phyloP scores from a whole-genome alignment of 805 yeast genomes.

The Candida xyloterini region DNA sequence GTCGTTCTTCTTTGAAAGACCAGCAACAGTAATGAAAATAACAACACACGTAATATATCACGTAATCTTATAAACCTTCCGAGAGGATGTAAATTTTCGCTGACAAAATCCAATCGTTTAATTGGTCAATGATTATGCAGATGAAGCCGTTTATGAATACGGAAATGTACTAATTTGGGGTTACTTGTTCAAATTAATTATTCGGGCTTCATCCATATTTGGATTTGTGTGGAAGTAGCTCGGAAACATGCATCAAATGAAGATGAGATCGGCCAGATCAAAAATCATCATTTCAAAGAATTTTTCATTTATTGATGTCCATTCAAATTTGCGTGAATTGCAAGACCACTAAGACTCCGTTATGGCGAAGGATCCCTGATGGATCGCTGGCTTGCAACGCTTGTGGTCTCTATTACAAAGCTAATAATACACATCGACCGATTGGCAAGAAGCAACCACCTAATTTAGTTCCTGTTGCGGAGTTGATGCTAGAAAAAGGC shows the following conservation, averaged over 20 bases:
- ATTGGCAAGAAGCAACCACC: constrained; percentile 61
- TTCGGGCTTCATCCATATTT: background rate
- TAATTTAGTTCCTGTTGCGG: constrained; percentile 41
- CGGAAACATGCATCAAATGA: too few species aligned
- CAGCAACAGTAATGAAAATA: constrained; percentile 15
- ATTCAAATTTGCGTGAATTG: constrained; percentile 49
- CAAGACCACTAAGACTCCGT: constrained; percentile 53
- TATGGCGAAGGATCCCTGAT: constrained; percentile 58
- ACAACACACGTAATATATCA: constrained; percentile 4
- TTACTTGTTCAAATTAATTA: too few species aligned
- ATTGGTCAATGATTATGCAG: background rate
- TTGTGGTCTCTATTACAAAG: constrained; percentile 54
- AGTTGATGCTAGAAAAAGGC: constrained; percentile 39
- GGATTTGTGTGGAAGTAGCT: background rate
- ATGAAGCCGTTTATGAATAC: background rate
- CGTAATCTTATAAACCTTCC: constrained; percentile 1
- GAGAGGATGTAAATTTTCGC: background rate
- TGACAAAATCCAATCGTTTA: background rate
- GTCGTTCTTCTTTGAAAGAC: constrained; percentile 81
- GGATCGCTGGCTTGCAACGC: constrained; percentile 58
- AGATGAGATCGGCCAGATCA: too few species aligned
- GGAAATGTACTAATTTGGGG: background rate
- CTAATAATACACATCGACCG: constrained; percentile 64
- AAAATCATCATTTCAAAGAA: background rate
- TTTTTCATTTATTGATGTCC: background rate